Conservation (phyloP, 1,284 basidiomycete species). For the Rhizopogon parksii region DNA sequence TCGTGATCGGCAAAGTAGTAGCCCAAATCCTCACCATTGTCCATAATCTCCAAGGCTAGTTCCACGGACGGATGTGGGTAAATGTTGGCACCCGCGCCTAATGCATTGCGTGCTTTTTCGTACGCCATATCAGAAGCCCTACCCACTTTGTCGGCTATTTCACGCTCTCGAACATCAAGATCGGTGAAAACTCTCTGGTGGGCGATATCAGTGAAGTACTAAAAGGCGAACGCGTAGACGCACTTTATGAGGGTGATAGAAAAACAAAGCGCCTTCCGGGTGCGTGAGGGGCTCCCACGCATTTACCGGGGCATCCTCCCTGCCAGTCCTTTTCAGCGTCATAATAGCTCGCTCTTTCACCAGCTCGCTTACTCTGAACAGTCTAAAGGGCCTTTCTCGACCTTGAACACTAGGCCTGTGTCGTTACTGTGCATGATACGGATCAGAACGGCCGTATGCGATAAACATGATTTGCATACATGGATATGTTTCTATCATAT, state of each 20-base stretch:
- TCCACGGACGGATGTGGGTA: neutral
- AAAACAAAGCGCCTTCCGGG: conserved; percentile 11
- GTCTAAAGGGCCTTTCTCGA: conserved; percentile 48
- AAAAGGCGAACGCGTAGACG: neutral
- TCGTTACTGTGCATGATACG: conserved; percentile 25
- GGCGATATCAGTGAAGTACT: neutral
- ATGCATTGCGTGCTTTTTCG: neutral
- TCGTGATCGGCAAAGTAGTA: conserved; percentile 5
- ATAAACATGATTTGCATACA: neutral
- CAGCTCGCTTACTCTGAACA: conserved; percentile 43
- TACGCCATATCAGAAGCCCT: neutral
- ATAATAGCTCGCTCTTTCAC: neutral
- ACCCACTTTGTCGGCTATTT: neutral
- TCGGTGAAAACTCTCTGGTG: conserved; percentile 9
- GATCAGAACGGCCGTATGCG: neutral
- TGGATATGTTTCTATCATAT: neutral
- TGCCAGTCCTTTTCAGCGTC: conserved; percentile 34
- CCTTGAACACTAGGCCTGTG: conserved; percentile 49
- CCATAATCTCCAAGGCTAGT: conserved; percentile 1
- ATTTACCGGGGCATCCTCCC: conserved; percentile 73
- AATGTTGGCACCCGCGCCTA: neutral
- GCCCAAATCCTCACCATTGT: neutral
- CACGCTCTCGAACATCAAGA: neutral
- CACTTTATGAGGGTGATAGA: conserved; percentile 1
- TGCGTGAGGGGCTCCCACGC: conserved; percentile 7